Conservation (phyloP, 2,329 filamentous ascomycete species). For the Diplocarpon rosae region DNA sequence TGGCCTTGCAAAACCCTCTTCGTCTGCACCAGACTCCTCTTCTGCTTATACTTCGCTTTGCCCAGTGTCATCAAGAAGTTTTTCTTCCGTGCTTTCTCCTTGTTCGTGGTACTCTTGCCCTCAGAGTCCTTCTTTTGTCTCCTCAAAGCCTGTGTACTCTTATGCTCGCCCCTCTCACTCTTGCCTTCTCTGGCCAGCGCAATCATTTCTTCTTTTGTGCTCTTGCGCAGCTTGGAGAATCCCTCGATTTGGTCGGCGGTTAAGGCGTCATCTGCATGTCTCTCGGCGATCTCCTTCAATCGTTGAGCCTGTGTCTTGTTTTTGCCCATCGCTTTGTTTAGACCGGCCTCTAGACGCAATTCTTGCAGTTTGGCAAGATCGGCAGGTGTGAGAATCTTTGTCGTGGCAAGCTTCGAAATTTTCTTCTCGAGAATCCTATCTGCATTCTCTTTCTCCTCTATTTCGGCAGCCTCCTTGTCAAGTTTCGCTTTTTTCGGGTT, state of each 20-base stretch:
- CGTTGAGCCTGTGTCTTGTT: conserved; percentile 29
- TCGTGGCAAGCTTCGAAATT: conserved; percentile 74
- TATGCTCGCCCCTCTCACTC: conserved; percentile 67
- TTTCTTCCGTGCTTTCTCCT: conserved; percentile 94
- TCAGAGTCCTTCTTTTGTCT: conserved; percentile 78
- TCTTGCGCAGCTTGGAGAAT: conserved; percentile 68
- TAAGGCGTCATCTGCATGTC: conserved; percentile 76
- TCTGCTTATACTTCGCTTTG: conserved; percentile 92
- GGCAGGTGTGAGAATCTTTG: conserved; percentile 85
- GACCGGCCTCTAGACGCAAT: conserved; percentile 61
- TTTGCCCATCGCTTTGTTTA: conserved; percentile 52
- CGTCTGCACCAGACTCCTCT: conserved; percentile 83
- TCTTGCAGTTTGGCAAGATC: conserved; percentile 93
- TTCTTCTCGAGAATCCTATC: conserved; percentile 30
- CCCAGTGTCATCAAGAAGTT: conserved; percentile 98
- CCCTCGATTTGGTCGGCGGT: conserved; percentile 90
- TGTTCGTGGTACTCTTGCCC: conserved; percentile 95
- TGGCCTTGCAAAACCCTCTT: conserved; percentile 72
- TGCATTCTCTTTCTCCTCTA: conserved; percentile 35
- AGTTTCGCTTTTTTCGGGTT: conserved; percentile 54
- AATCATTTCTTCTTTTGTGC: conserved; percentile 80
- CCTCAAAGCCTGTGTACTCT: conserved; percentile 71
- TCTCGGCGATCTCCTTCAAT: conserved; percentile 34
- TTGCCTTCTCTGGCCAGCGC: conserved; percentile 76
- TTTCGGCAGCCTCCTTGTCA: conserved; percentile 27